phyloP scores from a whole-genome alignment of 2,329 filamentous ascomycete species.

The Corynespora cassiicola region DNA sequence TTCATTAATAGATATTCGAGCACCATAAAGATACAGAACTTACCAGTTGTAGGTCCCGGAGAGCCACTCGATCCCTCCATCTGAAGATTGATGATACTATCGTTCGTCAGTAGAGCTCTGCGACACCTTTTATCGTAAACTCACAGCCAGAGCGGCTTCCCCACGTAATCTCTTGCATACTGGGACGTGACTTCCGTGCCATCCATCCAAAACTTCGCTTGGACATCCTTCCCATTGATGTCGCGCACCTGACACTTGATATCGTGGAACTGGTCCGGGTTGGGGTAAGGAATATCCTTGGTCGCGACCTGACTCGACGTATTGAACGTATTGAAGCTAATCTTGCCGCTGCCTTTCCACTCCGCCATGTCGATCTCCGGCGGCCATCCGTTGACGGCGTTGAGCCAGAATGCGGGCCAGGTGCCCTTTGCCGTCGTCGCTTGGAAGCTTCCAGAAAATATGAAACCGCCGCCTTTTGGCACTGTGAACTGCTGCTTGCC shows the following conservation, averaged over 20 bases:
- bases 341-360: constrained; percentile 65
- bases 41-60: constrained; percentile 30
- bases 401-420: constrained; percentile 68
- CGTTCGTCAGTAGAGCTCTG: not conserved
- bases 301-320: constrained; percentile 55
- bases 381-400: constrained; percentile 62
- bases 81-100: constrained; percentile 38
- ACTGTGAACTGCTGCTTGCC: constrained; percentile 53
- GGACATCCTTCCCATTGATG: constrained; percentile 58
- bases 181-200: constrained; percentile 58
- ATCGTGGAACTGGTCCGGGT: constrained; percentile 56
- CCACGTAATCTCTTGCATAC: constrained; percentile 57
- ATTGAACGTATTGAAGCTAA: constrained; percentile 64
- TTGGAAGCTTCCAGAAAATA: constrained; percentile 49
- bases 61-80: constrained; percentile 39
- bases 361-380: constrained; percentile 67
- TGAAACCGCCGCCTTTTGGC: constrained; percentile 44
- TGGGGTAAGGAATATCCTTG: constrained; percentile 57
- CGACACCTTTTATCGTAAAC: constrained; percentile 2
- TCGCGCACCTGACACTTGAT: constrained; percentile 60
- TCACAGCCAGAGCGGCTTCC: constrained; percentile 39
- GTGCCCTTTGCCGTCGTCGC: constrained; percentile 52
- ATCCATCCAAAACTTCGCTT: constrained; percentile 63
- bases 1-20: constrained; percentile 7
- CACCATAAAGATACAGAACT: constrained; percentile 2